A percentile compares a stretch with the other conserved stretches of the same genome.
phyloP scores from a whole-genome alignment of 371 early-diverging fungal genomes.

The Syncephalastrum contaminatum region DNA sequence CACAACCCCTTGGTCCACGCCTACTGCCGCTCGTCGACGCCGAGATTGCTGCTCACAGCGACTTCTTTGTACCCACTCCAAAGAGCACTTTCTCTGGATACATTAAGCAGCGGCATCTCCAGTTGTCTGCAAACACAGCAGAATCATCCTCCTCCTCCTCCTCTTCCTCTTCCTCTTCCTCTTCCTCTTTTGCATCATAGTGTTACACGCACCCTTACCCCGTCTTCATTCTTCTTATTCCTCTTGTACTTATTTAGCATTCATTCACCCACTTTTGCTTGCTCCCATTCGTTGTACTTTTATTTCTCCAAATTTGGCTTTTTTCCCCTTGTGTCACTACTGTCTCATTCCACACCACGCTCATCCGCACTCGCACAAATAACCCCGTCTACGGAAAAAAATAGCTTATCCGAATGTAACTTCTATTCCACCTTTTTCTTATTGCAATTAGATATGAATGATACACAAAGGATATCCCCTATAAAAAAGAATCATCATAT shows the following conservation, averaged over 20 bases:
- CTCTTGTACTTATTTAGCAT: slow-evolving; percentile 9
- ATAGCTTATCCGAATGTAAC: no score
- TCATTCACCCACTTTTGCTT: slow-evolving; percentile 4
- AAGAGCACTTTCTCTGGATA: slow-evolving; percentile 49
- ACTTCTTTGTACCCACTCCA: slow-evolving; percentile 39
- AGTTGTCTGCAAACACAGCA: background rate
- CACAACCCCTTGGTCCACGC: background rate
- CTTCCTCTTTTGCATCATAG: slow-evolving; percentile 1
- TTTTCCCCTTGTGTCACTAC: background rate
- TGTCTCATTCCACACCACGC: no score
- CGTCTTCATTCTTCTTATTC: background rate
- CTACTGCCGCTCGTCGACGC: slow-evolving; percentile 46
- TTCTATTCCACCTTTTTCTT: no score
- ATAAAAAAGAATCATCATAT: no score
- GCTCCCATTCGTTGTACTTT: background rate
- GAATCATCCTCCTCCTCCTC: background rate
- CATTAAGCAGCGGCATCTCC: slow-evolving; percentile 27
- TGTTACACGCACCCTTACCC: no score
- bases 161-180: slow-evolving; percentile 1
- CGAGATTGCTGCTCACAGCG: slow-evolving; percentile 42
- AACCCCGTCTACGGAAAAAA: no score
- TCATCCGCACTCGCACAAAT: no score
- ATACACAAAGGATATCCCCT: no score
- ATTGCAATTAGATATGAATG: no score
- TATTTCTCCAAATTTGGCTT: background rate